Percentiles rank a stretch among this genome's conserved stretches.
These are phyloP conservation scores for Coemansia sp. DNA, from an alignment of 192 early-diverging fungal species.

Conservation along the genomic window DNA sequence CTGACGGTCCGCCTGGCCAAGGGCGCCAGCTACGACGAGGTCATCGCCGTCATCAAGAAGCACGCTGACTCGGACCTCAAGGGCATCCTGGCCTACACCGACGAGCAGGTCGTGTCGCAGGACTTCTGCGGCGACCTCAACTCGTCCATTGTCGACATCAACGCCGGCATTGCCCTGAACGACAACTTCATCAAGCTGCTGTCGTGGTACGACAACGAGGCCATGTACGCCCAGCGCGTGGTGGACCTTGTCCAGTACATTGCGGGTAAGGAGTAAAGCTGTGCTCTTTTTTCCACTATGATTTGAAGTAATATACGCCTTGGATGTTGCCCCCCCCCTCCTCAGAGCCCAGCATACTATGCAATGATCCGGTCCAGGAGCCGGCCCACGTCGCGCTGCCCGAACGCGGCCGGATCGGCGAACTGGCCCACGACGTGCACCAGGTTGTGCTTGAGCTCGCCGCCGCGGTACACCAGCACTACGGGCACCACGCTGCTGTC, in stretches of 20 bases:
- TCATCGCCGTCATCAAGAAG: conserved; percentile 82
- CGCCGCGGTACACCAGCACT: conserved; percentile 26
- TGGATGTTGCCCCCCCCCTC: background rate
- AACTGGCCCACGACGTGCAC: conserved; percentile 34
- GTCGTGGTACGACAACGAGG: conserved; percentile 90
- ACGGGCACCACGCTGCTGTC: conserved; percentile 28
- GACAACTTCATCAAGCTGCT: conserved; percentile 95
- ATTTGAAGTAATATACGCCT: background rate
- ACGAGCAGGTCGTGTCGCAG: conserved; percentile 90
- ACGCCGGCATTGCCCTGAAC: conserved; percentile 91
- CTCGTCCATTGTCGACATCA: conserved; percentile 93
- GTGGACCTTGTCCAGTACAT: conserved; percentile 81
- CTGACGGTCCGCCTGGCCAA: conserved; percentile 89
- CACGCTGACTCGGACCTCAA: conserved; percentile 74
- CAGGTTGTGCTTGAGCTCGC: conserved; percentile 31
- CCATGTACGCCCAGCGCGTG: conserved; percentile 87
- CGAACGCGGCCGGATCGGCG: conserved; percentile 13
- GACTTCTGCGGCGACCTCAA: conserved; percentile 90
- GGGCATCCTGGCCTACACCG: conserved; percentile 89
- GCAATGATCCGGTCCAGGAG: no score
- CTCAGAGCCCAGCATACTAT: no score
- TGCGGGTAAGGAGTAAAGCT: conserved; percentile 46
- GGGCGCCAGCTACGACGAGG: conserved; percentile 84
- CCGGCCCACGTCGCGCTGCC: conserved; percentile 12
- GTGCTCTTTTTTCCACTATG: background rate